Conservation (phyloP, 139 green algal species). For the Micractinium sp. region DNA sequence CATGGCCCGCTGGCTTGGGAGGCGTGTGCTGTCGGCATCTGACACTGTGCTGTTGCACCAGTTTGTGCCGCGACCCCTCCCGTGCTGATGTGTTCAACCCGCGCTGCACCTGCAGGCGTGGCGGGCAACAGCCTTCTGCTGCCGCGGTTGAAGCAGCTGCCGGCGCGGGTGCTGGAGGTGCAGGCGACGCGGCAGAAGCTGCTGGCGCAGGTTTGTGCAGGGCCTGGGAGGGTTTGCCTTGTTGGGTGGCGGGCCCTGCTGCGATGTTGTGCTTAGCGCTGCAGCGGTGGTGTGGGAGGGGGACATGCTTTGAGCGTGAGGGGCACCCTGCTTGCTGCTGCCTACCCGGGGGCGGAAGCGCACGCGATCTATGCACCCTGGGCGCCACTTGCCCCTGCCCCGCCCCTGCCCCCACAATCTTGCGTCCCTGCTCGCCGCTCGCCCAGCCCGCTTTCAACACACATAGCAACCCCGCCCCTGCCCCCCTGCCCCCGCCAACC, state of each 20-base stretch:
- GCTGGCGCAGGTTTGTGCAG: conserved; percentile 63
- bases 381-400: too few relatives aligned
- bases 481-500: background rate
- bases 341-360: too few relatives aligned
- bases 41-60: too few relatives aligned
- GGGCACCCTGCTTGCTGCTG: too few relatives aligned
- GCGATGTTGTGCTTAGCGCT: background rate
- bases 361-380: too few relatives aligned
- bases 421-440: background rate
- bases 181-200: conserved; percentile 81
- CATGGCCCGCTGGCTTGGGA: background rate
- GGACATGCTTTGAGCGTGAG: too few relatives aligned
- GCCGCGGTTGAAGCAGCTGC: conserved; percentile 85
- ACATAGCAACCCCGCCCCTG: background rate
- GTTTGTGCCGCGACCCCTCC: background rate
- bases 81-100: background rate
- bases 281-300: too few relatives aligned
- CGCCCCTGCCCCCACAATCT: background rate
- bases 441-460: background rate
- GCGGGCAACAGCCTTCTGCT: conserved; percentile 70
- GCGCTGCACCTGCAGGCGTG: conserved; percentile 36
- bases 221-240: conserved; percentile 12
- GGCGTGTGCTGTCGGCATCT: background rate
- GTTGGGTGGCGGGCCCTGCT: background rate
- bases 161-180: conserved; percentile 50